Base-by-base conservation (phyloP, 2,329 filamentous ascomycete genomes). In the Conoideocrella luteorostrata region DNA sequence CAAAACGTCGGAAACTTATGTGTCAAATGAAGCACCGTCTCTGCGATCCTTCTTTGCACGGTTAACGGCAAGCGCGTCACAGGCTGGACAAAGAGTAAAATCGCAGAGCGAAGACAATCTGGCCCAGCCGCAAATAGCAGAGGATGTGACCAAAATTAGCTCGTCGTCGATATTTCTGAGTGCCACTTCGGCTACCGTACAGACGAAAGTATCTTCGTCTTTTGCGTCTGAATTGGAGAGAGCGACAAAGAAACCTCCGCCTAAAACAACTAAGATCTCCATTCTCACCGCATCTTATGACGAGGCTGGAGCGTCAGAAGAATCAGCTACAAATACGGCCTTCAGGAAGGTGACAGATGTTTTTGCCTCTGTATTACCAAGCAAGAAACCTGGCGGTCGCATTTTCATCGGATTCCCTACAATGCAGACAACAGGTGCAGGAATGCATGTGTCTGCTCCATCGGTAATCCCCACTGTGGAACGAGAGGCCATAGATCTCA, bases 331-430 rank as follows among this genome's bases (percentile, higher is more conserved):
- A 15, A 60, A 67, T 2, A 68, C 63, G 5, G 61, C 67, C 13
- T 58, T 76, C 10, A 69, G 75, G 7, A 79, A 82, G 48, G 75
- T 78, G 3, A 74, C 77, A 1, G 88, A 95, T 58, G 82, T 98
- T 7, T 96, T 98, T 62, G 79, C 86, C 2, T 93, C 90, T 2
- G 90, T 98, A 1, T 67, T 97, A 5, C 93, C 93, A 3, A 88
- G 79, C 45, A 94, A 89, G 62, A 86, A 87, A 54, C 77, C 78
- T 0, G 79, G 80, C 7, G 93, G 93, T 6, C 83, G 88, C 42
- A 86, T 98, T 43, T 98, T 97, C 57, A 98, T 98, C 57, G 93
- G 93, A 0, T 98, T 98, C 58, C 91, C 93, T 3, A 98, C 93
- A 2, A 90, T 91, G 53, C 93, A 98, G 67, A 98, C 93, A 0